Evolutionary conservation across 2,329 filamentous ascomycete genomes (phyloP), one percentile per base, ranked within the genome.

Genomic region (Fusarium decemcellulare): DNA sequence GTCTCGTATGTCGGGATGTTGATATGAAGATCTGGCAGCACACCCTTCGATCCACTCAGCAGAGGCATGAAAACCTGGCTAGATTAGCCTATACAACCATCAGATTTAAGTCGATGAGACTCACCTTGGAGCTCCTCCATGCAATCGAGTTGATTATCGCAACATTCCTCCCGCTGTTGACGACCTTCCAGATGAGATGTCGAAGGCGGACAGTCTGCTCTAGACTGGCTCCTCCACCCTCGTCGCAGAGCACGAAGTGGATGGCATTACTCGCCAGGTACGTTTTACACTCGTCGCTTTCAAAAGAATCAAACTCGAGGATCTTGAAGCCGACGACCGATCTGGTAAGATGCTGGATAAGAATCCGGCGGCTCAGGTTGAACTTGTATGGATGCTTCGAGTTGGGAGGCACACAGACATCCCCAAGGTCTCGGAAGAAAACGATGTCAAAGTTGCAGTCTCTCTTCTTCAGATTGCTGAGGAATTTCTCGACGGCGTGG

Each of bases 401-500:
- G 4, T 16, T 10, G n/a, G 36, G 16, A 5, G 91, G 89, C 14
- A 91, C 78, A 72, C 88, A 92, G 11, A 90, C 80, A 6, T 82
- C 74, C 68, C 85, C 79, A 59, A 90, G 83, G 59, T 82, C 80
- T 29, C 88, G 82, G 73, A 94, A 92, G 81, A 93, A 95, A 15
- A 90, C 80, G 65, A 94, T 78, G 66, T 93, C 87, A 71, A 94
- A 94, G 60, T 90, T 88, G 77, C 91, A 93, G 56, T 90, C 89
- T 52, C 91, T 84, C 58, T 85, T 84, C 43, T 84, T 81, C 15
- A 94, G 83, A 59, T 88, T 84, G 43, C 82, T 78, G 2, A 94
- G 82, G 68, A 93, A 90, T 8, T 81, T 82, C 76, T 95, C 92
- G 0, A 93, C 87, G 2, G 88, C 85, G 74, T 92, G 91, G 5